phyloP scores from a whole-genome alignment of 2,329 filamentous ascomycete species.

The Neopestalotiopsis sp. region DNA sequence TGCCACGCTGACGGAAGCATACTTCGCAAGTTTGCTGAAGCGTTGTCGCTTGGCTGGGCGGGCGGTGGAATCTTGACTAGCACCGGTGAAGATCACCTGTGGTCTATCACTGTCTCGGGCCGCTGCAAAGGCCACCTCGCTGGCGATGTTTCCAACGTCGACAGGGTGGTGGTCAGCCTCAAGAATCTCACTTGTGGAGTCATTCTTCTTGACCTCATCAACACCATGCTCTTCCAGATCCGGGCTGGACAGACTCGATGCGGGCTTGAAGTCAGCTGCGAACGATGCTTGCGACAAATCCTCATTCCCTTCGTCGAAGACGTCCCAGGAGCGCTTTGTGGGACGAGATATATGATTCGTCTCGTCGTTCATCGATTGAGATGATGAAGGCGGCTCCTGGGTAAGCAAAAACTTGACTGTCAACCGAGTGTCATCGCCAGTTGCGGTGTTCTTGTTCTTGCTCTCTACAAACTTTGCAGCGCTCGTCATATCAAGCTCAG shows the following conservation, averaged over 20 bases:
- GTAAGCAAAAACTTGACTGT: constrained; percentile 34
- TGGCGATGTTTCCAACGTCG: background rate
- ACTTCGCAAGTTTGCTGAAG: constrained; percentile 31
- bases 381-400: constrained; percentile 27
- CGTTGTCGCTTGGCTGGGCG: constrained; percentile 36
- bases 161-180: background rate
- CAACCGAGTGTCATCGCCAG: constrained; percentile 25
- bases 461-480: constrained; percentile 36
- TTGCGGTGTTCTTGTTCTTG: constrained; percentile 27
- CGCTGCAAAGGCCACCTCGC: too few species aligned
- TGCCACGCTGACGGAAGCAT: constrained; percentile 25
- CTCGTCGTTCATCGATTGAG: background rate
- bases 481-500: constrained; percentile 38
- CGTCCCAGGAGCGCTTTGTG: constrained; percentile 7
- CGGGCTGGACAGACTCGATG: too few species aligned
- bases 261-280: too few species aligned
- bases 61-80: constrained; percentile 4
- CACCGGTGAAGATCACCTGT: too few species aligned
- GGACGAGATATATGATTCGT: constrained; percentile 2
- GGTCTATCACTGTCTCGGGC: background rate
- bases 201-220: too few species aligned
- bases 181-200: background rate
- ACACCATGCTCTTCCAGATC: too few species aligned
- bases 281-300: background rate
- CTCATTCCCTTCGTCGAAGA: constrained; percentile 21